Evolutionary conservation across 371 early-diverging fungal genomes (phyloP).

Genomic region (Massospora cicadina): DNA sequence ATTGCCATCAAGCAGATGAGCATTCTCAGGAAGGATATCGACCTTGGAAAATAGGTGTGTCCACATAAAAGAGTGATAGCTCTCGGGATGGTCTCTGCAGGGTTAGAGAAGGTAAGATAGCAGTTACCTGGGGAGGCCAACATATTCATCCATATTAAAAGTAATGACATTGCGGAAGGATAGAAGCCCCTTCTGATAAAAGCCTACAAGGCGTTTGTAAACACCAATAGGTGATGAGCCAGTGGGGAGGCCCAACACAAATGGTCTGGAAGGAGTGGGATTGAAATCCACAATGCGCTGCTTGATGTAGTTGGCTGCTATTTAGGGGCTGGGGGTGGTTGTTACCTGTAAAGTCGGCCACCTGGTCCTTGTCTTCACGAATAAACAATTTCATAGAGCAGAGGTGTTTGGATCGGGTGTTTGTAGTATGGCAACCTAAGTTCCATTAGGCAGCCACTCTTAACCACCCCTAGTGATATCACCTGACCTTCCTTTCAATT

Average conservation of each 20-base stretch:
- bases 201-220: constrained; percentile 42
- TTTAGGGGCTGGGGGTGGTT: not conserved
- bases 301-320: constrained; percentile 53
- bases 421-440: not conserved
- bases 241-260: constrained; percentile 76
- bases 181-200: constrained; percentile 32
- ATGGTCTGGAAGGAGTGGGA: constrained; percentile 52
- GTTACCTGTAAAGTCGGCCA: constrained; percentile 41
- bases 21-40: constrained; percentile 56
- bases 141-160: constrained; percentile 63
- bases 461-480: not conserved
- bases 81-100: constrained; percentile 49
- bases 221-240: constrained; percentile 66
- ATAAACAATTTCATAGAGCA: constrained; percentile 42
- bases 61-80: constrained; percentile 78
- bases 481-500: not conserved
- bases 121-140: constrained; percentile 19
- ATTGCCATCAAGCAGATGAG: constrained; percentile 69
- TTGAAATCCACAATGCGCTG: constrained; percentile 61
- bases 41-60: constrained; percentile 62
- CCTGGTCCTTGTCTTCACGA: constrained; percentile 43
- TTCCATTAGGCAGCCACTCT: not conserved
- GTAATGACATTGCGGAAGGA: constrained; percentile 39
- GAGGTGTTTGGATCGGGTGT: not conserved
- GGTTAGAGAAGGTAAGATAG: constrained; percentile 12